Percentiles rank a stretch among this genome's conserved stretches.
These are phyloP conservation scores for Colletotrichum limetticola DNA, from an alignment of 2,329 filamentous ascomycete species.

Conservation along the genomic window DNA sequence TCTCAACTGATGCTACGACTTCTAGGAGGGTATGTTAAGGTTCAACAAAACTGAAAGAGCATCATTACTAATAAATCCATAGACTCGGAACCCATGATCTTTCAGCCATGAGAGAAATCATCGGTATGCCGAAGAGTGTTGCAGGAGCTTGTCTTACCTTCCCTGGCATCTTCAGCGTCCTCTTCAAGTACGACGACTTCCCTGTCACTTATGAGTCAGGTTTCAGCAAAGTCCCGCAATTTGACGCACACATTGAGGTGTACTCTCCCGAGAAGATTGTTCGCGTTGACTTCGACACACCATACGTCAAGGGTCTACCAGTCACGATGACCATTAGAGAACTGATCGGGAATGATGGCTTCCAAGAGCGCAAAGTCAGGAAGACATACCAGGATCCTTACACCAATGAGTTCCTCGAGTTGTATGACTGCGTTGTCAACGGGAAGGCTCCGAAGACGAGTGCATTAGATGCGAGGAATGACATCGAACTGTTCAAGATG, in stretches of 20 bases:
- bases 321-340: conserved; percentile 61
- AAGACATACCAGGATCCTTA: conserved; percentile 57
- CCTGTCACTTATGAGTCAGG: conserved; percentile 68
- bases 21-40: conserved; percentile 38
- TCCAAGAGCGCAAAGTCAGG: conserved; percentile 50
- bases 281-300: conserved; percentile 65
- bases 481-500: conserved; percentile 46
- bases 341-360: conserved; percentile 47
- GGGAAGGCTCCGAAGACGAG: conserved; percentile 42
- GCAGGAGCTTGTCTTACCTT: conserved; percentile 47
- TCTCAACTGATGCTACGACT: conserved; percentile 41
- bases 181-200: conserved; percentile 59
- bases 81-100: conserved; percentile 62
- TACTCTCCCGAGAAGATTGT: conserved; percentile 66
- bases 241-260: conserved; percentile 63
- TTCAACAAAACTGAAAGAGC: no score
- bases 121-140: conserved; percentile 54
- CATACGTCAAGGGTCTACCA: conserved; percentile 66
- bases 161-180: conserved; percentile 47
- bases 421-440: conserved; percentile 43
- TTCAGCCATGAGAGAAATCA: conserved; percentile 60
- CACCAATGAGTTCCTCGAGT: conserved; percentile 48
- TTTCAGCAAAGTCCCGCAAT: conserved; percentile 61
- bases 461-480: conserved; percentile 41
- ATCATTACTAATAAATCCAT: neutral